Evolutionary conservation across 495 filamentous ascomycete species (phyloP).

Genomic region (Cairneyella variabilis): DNA sequence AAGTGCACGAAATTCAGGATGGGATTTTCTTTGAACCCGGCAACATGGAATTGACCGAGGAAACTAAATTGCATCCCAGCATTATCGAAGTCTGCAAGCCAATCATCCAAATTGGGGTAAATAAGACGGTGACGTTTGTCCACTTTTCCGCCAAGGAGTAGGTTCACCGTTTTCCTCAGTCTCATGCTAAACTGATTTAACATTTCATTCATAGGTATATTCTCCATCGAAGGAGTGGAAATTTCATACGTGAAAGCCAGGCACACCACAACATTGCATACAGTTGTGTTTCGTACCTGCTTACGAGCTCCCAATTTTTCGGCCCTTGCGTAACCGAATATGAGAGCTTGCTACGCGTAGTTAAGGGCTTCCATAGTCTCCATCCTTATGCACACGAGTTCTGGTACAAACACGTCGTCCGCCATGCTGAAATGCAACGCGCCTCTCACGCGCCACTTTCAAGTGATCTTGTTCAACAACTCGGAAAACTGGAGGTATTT

Average conservation of each 20-base stretch:
- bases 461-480: not conserved
- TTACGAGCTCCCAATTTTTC: not conserved
- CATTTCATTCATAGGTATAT: not conserved
- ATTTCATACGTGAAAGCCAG: not conserved
- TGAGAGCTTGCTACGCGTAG: not conserved
- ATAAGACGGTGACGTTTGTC: constrained; percentile 6
- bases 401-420: constrained; percentile 8
- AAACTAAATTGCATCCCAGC: not conserved
- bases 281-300: not conserved
- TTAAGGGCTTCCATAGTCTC: constrained; percentile 12
- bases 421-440: too few species aligned
- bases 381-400: constrained; percentile 13
- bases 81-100: constrained; percentile 5
- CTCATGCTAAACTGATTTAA: not conserved
- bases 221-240: not conserved
- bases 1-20: constrained; percentile 6
- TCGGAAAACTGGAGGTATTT: not conserved
- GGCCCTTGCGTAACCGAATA: not conserved
- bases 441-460: too few species aligned
- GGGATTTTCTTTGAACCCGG: constrained; percentile 2
- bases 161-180: not conserved
- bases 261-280: not conserved
- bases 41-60: not conserved
- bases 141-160: constrained; percentile 10
- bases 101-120: not conserved